Evolutionary conservation across 371 early-diverging fungal species (phyloP).

Genomic region (Apophysomyces elegans): DNA sequence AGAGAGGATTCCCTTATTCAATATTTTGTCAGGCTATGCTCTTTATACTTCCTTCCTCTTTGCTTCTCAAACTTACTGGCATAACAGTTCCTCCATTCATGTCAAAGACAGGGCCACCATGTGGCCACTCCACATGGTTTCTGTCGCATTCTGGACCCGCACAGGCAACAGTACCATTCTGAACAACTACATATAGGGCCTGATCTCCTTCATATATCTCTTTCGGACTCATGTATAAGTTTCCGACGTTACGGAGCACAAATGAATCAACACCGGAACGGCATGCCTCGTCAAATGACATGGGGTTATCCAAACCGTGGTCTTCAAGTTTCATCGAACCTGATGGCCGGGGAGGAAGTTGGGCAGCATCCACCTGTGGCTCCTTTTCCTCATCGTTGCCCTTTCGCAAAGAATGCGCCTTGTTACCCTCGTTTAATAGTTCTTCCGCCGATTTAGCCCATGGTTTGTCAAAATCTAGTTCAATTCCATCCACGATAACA

Average conservation of each 20-base stretch:
- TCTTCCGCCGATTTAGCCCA: conserved; percentile 38
- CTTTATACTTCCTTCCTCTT: no score
- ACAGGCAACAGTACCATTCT: conserved; percentile 57
- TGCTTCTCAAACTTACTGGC: conserved; percentile 32
- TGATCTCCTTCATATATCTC: conserved; percentile 16
- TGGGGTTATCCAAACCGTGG: conserved; percentile 40
- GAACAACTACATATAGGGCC: conserved; percentile 48
- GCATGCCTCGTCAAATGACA: conserved; percentile 34
- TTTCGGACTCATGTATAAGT: conserved; percentile 39
- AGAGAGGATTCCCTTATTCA: conserved; percentile 53
- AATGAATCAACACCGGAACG: conserved; percentile 31
- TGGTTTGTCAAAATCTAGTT: conserved; percentile 44
- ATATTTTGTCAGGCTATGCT: no score
- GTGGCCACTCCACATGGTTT: conserved; percentile 46
- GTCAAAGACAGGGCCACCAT: conserved; percentile 45
- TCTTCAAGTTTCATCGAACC: conserved; percentile 47
- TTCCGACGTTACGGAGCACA: conserved; percentile 55
- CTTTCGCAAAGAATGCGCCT: neutral
- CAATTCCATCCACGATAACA: conserved; percentile 81
- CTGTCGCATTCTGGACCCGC: conserved; percentile 53
- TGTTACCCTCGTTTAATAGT: neutral
- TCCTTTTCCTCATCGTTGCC: conserved; percentile 1
- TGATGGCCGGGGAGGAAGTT: conserved; percentile 33
- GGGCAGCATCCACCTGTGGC: conserved; percentile 9
- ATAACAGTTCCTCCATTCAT: conserved; percentile 49